Conservation (phyloP, 305 asterid species). For the Fraxinus greggii region DNA sequence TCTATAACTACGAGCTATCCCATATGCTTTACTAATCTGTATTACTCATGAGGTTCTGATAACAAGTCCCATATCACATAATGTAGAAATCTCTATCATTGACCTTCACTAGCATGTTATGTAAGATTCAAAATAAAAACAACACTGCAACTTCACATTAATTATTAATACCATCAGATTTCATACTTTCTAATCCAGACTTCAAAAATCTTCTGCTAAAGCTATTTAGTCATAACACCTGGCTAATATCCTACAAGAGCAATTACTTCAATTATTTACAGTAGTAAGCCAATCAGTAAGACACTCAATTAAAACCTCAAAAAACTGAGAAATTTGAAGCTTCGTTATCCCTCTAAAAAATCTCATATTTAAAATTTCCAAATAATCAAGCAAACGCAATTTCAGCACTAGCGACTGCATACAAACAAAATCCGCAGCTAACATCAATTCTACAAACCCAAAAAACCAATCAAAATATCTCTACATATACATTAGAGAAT, state of each 20-base stretch:
- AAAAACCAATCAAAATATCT: slow-evolving; percentile 18
- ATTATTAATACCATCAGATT: not conserved
- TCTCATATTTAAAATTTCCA: not conserved
- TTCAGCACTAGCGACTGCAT: not conserved
- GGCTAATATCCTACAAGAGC: not conserved
- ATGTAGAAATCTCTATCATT: not conserved
- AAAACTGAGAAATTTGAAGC: not conserved
- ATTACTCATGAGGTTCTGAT: not conserved
- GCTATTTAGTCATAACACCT: not conserved
- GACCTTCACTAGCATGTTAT: not conserved
- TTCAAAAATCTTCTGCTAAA: not conserved
- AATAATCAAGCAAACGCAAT: not conserved
- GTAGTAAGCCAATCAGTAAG: not conserved
- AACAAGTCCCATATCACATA: not conserved
- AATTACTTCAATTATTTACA: not conserved
- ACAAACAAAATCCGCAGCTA: not conserved
- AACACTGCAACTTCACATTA: not conserved
- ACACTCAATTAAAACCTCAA: not conserved
- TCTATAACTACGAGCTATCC: not conserved
- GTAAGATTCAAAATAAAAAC: not conserved
- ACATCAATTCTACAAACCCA: not conserved
- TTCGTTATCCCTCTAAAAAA: not conserved
- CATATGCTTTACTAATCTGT: not conserved
- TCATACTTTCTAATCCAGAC: not conserved
- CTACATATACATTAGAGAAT: not conserved